phyloP scores from a whole-genome alignment of 345 rosid species.

The Rhodamnia rubescens region DNA sequence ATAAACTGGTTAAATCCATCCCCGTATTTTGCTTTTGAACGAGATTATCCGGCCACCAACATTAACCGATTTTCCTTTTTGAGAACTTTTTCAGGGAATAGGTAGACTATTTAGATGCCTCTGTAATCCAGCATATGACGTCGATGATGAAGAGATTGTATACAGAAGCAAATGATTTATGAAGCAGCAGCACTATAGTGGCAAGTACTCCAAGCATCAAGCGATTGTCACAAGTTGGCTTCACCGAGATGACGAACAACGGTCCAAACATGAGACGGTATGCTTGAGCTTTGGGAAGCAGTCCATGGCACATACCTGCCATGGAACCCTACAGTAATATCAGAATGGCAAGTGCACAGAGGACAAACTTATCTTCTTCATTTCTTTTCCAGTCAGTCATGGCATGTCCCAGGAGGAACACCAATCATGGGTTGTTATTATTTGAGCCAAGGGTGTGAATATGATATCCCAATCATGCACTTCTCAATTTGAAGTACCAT shows the following conservation, averaged over 20 bases:
- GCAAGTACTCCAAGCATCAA: not conserved
- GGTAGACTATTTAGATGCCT: constrained; percentile 97
- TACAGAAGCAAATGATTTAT: constrained; percentile 60
- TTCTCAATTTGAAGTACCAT: not conserved
- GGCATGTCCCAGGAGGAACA: not conserved
- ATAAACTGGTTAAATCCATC: not conserved
- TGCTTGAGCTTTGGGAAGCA: not conserved
- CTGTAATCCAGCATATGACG: constrained; percentile 90
- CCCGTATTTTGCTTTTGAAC: not conserved
- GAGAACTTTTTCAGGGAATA: constrained; percentile 46
- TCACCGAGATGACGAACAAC: not conserved
- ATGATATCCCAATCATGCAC: not conserved
- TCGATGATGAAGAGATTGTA: constrained; percentile 85
- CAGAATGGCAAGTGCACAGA: not conserved
- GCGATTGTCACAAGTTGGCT: not conserved
- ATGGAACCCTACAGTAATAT: not conserved
- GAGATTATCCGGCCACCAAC: not conserved
- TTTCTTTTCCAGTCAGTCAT: not conserved
- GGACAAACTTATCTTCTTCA: not conserved
- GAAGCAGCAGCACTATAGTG: not conserved
- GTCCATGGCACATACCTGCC: not conserved
- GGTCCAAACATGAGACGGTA: not conserved
- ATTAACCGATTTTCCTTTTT: not conserved
- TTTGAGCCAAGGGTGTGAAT: not conserved
- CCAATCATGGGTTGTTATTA: not conserved